Base-by-base conservation (phyloP, 176 grass and related monocot genomes). In the Ananas comosus region DNA sequence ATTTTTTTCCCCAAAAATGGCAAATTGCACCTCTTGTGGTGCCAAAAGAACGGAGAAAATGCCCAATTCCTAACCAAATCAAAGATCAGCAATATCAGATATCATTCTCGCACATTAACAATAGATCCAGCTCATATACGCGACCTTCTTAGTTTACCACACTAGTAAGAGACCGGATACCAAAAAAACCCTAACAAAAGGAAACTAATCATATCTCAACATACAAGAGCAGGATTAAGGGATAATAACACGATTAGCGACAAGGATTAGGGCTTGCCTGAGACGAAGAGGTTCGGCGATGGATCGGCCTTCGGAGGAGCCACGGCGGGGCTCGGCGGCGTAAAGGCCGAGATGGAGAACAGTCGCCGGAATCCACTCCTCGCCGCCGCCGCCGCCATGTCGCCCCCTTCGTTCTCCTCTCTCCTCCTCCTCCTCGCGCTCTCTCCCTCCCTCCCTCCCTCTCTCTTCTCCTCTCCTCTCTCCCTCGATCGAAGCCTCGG, bases 231-330 rank as follows among this genome's bases (percentile, higher is more conserved):
- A 58, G 2, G 12, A 16, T 50, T 50, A 49, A 53, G 24, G 18
- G 33, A 49, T 65, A 74, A 28, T 52, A 10, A 21, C 0, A 77
- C 9, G 52, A 47, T 9, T 21, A 13, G 53, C 6, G n/a, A 68
- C n/a, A 13, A 68, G 11, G 57, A 14, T 5, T 33, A 27, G 21
- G 47, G 12, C 84, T 72, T 28, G 72, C 94, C 94, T 49, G 94
- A 97, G 74, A 97, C 75, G 78, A 90, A 92, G 74, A 97, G 86
- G 67, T 88, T 97, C 10, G 80, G 65, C 25, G 79, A 92, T 48
- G 92, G 92, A 64, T 96, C 89, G 22, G 93, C 74, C 77, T 83
- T 73, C 4, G 86, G 84, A 25, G 82, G 72, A 48, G 84, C 57
- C 7, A 73, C 51, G 12, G 81, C 7, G 16, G 79, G 16, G 51